Evolutionary conservation across 2,329 filamentous ascomycete species (phyloP).

Genomic region (Chrysoporthe austroafricana): DNA sequence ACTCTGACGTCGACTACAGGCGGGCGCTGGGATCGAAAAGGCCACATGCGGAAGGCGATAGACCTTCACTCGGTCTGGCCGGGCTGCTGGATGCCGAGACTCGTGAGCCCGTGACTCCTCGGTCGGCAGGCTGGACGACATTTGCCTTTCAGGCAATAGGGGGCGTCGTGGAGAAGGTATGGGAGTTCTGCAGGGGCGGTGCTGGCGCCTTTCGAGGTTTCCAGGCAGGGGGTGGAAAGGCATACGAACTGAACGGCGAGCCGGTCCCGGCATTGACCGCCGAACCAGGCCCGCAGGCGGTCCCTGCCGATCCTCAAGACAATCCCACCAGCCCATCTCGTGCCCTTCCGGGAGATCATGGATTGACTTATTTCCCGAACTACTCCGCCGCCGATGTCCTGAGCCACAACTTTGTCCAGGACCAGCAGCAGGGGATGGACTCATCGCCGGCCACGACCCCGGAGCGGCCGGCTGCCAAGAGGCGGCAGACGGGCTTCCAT

Average conservation of each 20-base stretch:
- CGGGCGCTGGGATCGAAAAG: constrained; percentile 55
- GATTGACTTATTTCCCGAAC: constrained; percentile 9
- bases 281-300: background rate
- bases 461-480: constrained; percentile 52
- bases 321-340: constrained; percentile 17
- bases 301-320: constrained; percentile 1
- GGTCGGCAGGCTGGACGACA: constrained; percentile 55
- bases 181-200: constrained; percentile 77
- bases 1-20: constrained; percentile 61
- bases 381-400: constrained; percentile 16
- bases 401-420: constrained; percentile 6
- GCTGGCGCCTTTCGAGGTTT: constrained; percentile 81
- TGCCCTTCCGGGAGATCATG: constrained; percentile 4
- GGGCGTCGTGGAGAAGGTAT: constrained; percentile 75
- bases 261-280: constrained; percentile 14
- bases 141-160: constrained; percentile 66
- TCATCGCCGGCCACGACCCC: constrained; percentile 46
- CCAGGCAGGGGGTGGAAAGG: constrained; percentile 79
- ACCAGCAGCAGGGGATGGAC: constrained; percentile 27
- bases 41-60: constrained; percentile 42
- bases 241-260: constrained; percentile 60
- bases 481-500: constrained; percentile 50
- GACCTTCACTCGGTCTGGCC: constrained; percentile 37
- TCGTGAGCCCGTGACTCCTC: constrained; percentile 34
- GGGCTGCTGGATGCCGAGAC: constrained; percentile 39